phyloP scores from a whole-genome alignment of 2,329 filamentous ascomycete genomes.

The Diaporthe humulicola region DNA sequence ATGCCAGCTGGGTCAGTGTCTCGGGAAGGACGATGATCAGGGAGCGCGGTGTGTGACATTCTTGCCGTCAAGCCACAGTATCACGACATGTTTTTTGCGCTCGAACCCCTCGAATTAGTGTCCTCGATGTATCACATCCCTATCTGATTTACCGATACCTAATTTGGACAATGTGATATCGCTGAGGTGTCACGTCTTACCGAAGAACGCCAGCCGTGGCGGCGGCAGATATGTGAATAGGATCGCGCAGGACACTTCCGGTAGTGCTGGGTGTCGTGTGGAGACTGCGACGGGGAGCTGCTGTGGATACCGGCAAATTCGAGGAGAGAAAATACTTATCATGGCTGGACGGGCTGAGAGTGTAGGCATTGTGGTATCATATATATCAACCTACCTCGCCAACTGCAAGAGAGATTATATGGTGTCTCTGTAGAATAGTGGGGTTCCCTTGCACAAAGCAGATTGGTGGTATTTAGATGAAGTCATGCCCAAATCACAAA shows the following conservation, averaged over 20 bases:
- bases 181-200: not conserved
- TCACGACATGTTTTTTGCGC: not conserved
- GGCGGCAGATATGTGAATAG: too few species aligned
- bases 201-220: not conserved
- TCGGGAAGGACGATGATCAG: constrained; percentile 7
- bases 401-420: not conserved
- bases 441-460: not conserved
- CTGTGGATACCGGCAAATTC: not conserved
- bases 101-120: not conserved
- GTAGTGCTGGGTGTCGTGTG: not conserved
- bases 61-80: constrained; percentile 26
- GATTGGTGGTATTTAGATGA: too few species aligned
- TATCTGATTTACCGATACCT: not conserved
- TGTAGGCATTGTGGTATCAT: not conserved
- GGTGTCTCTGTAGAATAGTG: not conserved
- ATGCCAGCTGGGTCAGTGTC: constrained; percentile 5
- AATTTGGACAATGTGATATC: too few species aligned
- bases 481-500: too few species aligned
- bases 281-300: too few species aligned
- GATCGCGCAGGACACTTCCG: too few species aligned
- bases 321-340: too few species aligned
- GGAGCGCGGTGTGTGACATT: not conserved
- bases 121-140: not conserved
- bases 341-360: too few species aligned
- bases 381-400: too few species aligned